Conservation (phyloP, 169 alveolate species). For the Cryptosporidium canis region DNA sequence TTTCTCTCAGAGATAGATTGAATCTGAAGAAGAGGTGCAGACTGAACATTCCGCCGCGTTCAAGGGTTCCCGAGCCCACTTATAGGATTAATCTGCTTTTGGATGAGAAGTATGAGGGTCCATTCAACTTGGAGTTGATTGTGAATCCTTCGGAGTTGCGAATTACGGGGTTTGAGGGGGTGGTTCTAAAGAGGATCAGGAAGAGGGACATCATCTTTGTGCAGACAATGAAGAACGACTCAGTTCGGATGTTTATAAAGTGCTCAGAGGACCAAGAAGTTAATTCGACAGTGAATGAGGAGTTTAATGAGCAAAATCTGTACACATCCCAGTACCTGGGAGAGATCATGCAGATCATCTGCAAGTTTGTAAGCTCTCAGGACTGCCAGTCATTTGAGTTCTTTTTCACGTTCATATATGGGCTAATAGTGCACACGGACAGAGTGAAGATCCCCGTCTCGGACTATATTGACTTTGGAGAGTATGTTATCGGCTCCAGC, state of each 20-base stretch:
- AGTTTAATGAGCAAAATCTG: neutral
- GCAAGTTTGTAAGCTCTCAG: conserved; percentile 6
- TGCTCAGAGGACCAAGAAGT: neutral
- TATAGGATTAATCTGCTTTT: conserved; percentile 4
- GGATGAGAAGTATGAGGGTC: conserved; percentile 49
- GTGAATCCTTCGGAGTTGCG: conserved; percentile 14
- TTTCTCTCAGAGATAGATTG: conserved; percentile 3
- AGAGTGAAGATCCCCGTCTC: conserved; percentile 61
- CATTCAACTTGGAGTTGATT: conserved; percentile 22
- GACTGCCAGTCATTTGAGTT: conserved; percentile 57
- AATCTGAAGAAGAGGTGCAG: neutral
- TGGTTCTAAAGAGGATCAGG: conserved; percentile 1
- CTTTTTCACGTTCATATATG: conserved; percentile 43
- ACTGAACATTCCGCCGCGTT: conserved; percentile 40
- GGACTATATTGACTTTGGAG: conserved; percentile 37
- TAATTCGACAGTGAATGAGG: neutral
- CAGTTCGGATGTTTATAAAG: neutral
- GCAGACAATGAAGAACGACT: conserved; percentile 20
- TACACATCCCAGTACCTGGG: conserved; percentile 23
- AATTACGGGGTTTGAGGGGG: conserved; percentile 40
- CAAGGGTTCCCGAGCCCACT: conserved; percentile 50
- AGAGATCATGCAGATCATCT: conserved; percentile 11
- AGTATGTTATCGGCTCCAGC: conserved; percentile 40
- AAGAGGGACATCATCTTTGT: conserved; percentile 51
- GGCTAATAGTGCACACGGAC: conserved; percentile 13